Evolutionary conservation across 1,139 yeast species (phyloP).

Genomic region (Hyphopichia fennica): DNA sequence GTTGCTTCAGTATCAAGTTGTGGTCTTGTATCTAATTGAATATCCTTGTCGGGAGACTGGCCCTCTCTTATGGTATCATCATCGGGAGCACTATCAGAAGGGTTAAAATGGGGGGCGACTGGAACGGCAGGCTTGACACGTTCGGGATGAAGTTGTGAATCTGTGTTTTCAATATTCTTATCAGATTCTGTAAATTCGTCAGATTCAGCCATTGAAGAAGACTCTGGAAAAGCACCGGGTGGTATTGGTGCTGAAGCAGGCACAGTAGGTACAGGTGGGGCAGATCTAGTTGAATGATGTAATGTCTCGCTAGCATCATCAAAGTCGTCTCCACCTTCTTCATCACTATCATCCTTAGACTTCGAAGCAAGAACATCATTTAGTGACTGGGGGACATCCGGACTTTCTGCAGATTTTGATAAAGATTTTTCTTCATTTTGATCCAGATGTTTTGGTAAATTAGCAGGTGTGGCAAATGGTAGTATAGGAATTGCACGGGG

Average conservation of each 20-base stretch:
- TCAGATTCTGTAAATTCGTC: slow-evolving; percentile 27
- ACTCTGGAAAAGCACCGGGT: slow-evolving; percentile 12
- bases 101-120: slow-evolving; percentile 6
- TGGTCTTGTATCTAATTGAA: slow-evolving; percentile 8
- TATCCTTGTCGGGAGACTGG: slow-evolving; percentile 9
- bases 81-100: slow-evolving; percentile 18
- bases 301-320: slow-evolving; percentile 6
- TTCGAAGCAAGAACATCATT: background rate
- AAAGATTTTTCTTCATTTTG: background rate
- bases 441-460: slow-evolving; percentile 23
- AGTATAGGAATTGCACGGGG: slow-evolving; percentile 49
- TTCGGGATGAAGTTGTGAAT: slow-evolving; percentile 13
- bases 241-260: slow-evolving; percentile 1
- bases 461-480: slow-evolving; percentile 42
- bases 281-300: slow-evolving; percentile 9
- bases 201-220: slow-evolving; percentile 32
- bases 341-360: background rate
- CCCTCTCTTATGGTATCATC: slow-evolving; percentile 10
- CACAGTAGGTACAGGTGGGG: slow-evolving; percentile 11
- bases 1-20: slow-evolving; percentile 32
- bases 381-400: slow-evolving; percentile 4
- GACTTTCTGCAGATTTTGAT: slow-evolving; percentile 2
- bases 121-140: slow-evolving; percentile 11
- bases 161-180: slow-evolving; percentile 3
- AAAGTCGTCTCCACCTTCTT: slow-evolving; percentile 3